These are phyloP conservation scores for Anisogramma anomala DNA, from an alignment of 2,329 filamentous ascomycete species.

Conservation along the genomic window DNA sequence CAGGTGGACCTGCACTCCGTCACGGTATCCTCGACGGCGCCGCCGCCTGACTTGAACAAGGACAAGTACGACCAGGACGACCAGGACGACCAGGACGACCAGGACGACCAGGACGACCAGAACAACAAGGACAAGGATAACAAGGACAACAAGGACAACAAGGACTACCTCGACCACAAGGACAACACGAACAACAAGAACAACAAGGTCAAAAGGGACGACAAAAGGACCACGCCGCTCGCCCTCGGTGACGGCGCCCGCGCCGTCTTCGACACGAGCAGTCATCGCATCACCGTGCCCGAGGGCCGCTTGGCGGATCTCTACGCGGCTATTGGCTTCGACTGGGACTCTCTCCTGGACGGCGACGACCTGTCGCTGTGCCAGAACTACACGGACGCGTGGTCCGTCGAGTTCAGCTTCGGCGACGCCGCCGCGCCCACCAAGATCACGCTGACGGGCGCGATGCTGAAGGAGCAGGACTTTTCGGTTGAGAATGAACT, in stretches of 20 bases:
- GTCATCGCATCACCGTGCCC: slow-evolving; percentile 20
- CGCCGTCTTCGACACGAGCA: slow-evolving; percentile 25
- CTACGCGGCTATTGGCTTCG: slow-evolving; percentile 26
- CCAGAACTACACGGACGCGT: slow-evolving; percentile 26
- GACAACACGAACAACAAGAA: slow-evolving; percentile 2
- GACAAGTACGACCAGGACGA: too few species aligned
- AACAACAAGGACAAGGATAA: slow-evolving; percentile 16
- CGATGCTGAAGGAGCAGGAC: slow-evolving; percentile 22
- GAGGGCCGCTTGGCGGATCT: slow-evolving; percentile 17
- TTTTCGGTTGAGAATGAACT: slow-evolving; percentile 24
- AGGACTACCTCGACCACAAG: slow-evolving; percentile 15
- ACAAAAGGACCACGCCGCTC: not conserved
- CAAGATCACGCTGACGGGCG: slow-evolving; percentile 22
- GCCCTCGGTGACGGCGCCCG: not conserved
- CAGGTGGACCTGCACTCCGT: slow-evolving; percentile 17
- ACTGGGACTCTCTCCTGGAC: slow-evolving; percentile 22
- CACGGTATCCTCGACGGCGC: too few species aligned
- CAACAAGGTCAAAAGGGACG: slow-evolving; percentile 4
- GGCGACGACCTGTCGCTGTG: slow-evolving; percentile 23
- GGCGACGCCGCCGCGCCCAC: slow-evolving; percentile 11
- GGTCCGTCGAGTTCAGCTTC: slow-evolving; percentile 22
- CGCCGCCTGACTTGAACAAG: too few species aligned
- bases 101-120: too few species aligned
- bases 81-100: too few species aligned
- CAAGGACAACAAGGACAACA: slow-evolving; percentile 23